Evolutionary conservation across 768 basidiomycete species (phyloP).

Genomic region (Termitomyces sp.): DNA sequence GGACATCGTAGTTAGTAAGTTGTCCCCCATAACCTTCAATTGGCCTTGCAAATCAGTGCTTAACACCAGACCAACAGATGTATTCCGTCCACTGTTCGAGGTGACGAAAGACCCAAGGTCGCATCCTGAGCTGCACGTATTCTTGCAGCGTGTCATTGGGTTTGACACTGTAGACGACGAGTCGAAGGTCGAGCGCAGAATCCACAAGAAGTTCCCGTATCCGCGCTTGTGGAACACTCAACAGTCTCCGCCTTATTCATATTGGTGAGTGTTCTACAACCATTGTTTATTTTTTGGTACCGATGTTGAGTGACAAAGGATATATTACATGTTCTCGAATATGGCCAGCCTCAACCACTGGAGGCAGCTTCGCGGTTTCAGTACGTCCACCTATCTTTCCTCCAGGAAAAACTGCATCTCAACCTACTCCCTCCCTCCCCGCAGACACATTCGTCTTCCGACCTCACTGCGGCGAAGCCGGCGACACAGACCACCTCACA

Average conservation of each 20-base stretch:
- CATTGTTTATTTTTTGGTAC: neutral
- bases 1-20: conserved; percentile 78
- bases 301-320: conserved; percentile 38
- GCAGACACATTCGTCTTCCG: conserved; percentile 94
- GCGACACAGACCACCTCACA: conserved; percentile 95
- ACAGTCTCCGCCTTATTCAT: conserved; percentile 92
- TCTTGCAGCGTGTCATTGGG: conserved; percentile 91
- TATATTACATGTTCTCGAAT: conserved; percentile 98
- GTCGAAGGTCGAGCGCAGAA: conserved; percentile 85
- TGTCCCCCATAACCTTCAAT: neutral
- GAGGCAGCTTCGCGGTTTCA: conserved; percentile 84
- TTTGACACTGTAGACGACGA: conserved; percentile 99
- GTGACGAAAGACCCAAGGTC: conserved; percentile 87
- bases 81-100: conserved; percentile 92
- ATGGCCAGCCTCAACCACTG: conserved; percentile 94
- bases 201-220: conserved; percentile 92
- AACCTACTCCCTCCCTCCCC: neutral
- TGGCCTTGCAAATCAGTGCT: no score
- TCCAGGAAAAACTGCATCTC: no score
- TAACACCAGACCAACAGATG: conserved; percentile 43
- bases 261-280: conserved; percentile 57
- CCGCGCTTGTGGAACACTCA: conserved; percentile 85
- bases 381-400: conserved; percentile 31
- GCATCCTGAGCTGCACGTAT: conserved; percentile 93
- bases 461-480: conserved; percentile 96